These are phyloP conservation scores for Globisporangium iwayamae DNA, from an alignment of 352 stramenopile genomes.

Conservation along the genomic window DNA sequence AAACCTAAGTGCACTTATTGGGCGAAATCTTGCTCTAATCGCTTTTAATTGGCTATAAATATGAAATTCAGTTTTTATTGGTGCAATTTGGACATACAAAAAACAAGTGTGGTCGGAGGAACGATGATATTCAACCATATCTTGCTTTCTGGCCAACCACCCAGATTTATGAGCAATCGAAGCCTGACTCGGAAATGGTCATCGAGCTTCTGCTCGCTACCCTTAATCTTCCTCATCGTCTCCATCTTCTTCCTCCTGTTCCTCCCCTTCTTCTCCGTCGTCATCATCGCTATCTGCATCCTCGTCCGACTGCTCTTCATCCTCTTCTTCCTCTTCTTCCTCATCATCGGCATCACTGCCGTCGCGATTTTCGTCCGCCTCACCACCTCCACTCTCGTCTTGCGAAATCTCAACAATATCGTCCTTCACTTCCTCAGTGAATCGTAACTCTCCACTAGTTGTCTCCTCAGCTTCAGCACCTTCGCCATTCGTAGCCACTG, in stretches of 20 bases:
- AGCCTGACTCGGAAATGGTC: too few relatives aligned
- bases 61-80: too few relatives aligned
- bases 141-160: too few relatives aligned
- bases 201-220: neutral
- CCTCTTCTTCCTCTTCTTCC: conserved; percentile 16
- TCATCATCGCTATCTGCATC: conserved; percentile 14
- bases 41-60: too few relatives aligned
- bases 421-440: neutral
- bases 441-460: neutral
- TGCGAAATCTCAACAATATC: conserved; percentile 5
- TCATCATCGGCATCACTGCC: conserved; percentile 12
- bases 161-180: too few relatives aligned
- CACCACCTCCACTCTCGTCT: conserved; percentile 3
- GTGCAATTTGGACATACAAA: too few relatives aligned
- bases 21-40: too few relatives aligned
- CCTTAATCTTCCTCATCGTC: conserved; percentile 8
- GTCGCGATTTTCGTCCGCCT: neutral
- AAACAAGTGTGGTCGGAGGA: too few relatives aligned
- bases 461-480: neutral
- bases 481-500: neutral
- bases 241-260: conserved; percentile 22
- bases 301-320: conserved; percentile 11
- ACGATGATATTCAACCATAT: too few relatives aligned
- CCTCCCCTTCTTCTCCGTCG: conserved; percentile 19
- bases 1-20: too few relatives aligned